These are phyloP conservation scores for Paragyromitra xinjiangensis DNA, from an alignment of 495 filamentous ascomycete species.

Conservation along the genomic window DNA sequence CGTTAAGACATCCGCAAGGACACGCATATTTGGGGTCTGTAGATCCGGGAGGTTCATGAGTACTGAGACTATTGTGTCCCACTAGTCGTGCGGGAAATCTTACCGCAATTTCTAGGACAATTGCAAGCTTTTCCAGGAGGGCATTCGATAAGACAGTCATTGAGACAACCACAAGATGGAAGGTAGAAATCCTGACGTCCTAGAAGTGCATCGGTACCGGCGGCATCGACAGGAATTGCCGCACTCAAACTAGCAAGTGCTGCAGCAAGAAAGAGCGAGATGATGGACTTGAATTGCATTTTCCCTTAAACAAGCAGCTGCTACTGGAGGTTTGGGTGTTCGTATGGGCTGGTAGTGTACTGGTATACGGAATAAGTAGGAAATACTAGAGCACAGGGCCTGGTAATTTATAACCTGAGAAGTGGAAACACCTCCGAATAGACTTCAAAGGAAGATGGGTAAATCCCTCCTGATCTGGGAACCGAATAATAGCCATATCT, in stretches of 20 bases:
- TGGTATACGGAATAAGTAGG: not conserved
- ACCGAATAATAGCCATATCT: not conserved
- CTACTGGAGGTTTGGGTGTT: not conserved
- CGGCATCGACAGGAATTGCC: not conserved
- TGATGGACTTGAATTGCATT: constrained; percentile 4
- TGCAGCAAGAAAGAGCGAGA: not conserved
- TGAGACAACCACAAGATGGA: constrained; percentile 14
- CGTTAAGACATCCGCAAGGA: constrained; percentile 5
- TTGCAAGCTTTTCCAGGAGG: not conserved
- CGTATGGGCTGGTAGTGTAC: not conserved
- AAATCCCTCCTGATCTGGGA: not conserved
- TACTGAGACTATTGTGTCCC: not conserved
- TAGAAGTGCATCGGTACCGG: not conserved
- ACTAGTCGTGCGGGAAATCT: not conserved
- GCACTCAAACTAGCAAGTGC: not conserved
- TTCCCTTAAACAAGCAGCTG: not conserved
- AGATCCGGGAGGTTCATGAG: not conserved
- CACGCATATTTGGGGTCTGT: constrained; percentile 1
- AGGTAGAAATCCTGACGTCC: not conserved
- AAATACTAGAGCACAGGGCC: not conserved
- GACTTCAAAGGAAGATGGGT: not conserved
- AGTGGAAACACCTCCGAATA: not conserved
- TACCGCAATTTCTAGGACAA: constrained; percentile 3
- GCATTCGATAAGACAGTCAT: not conserved
- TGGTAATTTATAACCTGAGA: not conserved